Evolutionary conservation across 202 grass and related monocot genomes (phyloP).

Genomic region (Setaria italica): DNA sequence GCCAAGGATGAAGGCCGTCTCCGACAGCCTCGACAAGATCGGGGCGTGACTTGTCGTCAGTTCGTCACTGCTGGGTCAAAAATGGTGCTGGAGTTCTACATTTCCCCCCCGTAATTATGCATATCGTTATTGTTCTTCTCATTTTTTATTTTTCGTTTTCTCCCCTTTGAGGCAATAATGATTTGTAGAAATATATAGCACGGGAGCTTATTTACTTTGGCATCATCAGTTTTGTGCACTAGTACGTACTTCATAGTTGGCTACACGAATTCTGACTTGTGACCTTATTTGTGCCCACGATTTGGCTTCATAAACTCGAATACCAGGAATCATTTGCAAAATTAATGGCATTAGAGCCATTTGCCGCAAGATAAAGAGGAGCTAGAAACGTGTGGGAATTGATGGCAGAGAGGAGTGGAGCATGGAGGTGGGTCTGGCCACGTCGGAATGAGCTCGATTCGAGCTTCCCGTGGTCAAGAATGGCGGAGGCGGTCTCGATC

Average conservation of each 20-base stretch:
- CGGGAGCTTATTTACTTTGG: background rate
- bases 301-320: too few species aligned
- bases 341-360: too few species aligned
- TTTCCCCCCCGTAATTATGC: background rate
- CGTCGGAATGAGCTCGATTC: too few species aligned
- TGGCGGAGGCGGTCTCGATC: too few species aligned
- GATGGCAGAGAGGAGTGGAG: too few species aligned
- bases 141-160: background rate
- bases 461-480: too few species aligned
- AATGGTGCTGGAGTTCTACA: background rate
- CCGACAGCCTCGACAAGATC: conserved; percentile 78
- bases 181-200: background rate
- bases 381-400: too few species aligned
- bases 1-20: conserved; percentile 77
- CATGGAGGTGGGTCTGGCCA: too few species aligned
- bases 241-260: background rate
- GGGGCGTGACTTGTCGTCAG: conserved; percentile 32
- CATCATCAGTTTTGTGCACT: background rate
- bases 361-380: too few species aligned
- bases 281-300: too few species aligned
- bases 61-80: too few species aligned
- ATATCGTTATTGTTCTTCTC: background rate
- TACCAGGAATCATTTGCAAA: too few species aligned
- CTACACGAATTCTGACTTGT: background rate
- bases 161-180: background rate